A percentile compares a stretch with the other conserved stretches of the same genome.
Conservation (phyloP, 352 stramenopile species). For the Peronospora farinosa region DNA sequence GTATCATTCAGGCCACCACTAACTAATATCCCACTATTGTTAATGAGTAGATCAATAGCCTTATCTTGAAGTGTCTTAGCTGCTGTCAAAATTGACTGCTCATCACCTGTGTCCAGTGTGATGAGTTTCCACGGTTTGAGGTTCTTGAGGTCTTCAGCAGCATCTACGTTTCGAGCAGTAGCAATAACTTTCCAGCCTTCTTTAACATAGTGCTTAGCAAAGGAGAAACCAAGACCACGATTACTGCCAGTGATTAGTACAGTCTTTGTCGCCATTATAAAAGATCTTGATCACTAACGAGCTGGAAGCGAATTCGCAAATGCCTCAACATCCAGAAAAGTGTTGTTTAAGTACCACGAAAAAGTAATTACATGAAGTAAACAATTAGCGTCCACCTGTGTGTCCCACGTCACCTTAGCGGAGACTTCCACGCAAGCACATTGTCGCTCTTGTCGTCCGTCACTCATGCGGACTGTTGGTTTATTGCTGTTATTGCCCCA, state of each 20-base stretch:
- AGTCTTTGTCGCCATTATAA: constrained; percentile 22
- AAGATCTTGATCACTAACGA: neutral
- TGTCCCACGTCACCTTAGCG: neutral
- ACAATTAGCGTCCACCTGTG: neutral
- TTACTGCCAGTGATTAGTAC: constrained; percentile 49
- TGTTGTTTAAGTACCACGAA: neutral
- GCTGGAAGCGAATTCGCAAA: neutral
- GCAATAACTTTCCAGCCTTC: constrained; percentile 45
- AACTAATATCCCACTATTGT: constrained; percentile 53
- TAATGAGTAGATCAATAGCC: constrained; percentile 63
- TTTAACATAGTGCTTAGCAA: constrained; percentile 38
- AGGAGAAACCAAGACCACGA: constrained; percentile 41
- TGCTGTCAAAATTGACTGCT: constrained; percentile 40
- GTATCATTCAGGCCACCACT: constrained; percentile 26
- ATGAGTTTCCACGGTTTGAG: constrained; percentile 45
- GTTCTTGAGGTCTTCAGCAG: constrained; percentile 23
- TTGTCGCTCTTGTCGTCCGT: neutral
- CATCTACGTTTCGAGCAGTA: constrained; percentile 36
- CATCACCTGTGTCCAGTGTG: constrained; percentile 43
- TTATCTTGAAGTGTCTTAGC: constrained; percentile 35
- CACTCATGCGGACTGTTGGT: constrained; percentile 10
- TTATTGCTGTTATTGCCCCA: constrained; percentile 2
- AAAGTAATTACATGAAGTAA: neutral
- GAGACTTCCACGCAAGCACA: neutral
- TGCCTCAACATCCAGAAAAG: neutral